Evolutionary conservation across 2,329 filamentous ascomycete species (phyloP).

Genomic region (Stagonosporopsis rhizophila): DNA sequence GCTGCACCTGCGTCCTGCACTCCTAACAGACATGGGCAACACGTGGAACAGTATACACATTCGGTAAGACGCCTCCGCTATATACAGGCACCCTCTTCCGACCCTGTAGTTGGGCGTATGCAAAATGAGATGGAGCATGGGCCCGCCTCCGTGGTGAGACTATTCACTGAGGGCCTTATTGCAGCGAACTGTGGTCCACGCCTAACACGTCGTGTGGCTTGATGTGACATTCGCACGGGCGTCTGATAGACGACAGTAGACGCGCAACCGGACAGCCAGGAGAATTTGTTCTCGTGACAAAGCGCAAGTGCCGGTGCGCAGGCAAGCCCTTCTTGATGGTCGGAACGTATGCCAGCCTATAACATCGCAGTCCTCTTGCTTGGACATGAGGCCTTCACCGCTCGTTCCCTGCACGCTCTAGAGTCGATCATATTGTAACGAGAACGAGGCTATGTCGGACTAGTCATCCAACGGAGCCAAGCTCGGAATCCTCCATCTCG

Average conservation of each 20-base stretch:
- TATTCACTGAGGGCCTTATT: constrained; percentile 17
- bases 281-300: constrained; percentile 6
- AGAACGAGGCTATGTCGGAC: constrained; percentile 2
- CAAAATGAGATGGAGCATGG: constrained; percentile 27
- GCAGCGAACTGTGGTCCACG: constrained; percentile 4
- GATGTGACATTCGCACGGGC: constrained; percentile 11
- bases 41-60: constrained; percentile 24
- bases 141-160: constrained; percentile 27
- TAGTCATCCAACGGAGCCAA: constrained; percentile 1
- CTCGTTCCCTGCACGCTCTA: constrained; percentile 11
- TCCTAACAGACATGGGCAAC: constrained; percentile 23
- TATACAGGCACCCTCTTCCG: constrained; percentile 17
- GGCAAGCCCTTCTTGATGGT: not conserved
- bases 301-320: constrained; percentile 21
- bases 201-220: constrained; percentile 18
- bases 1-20: constrained; percentile 23
- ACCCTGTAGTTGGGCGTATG: constrained; percentile 22
- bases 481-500: constrained; percentile 10
- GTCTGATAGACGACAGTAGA: not conserved
- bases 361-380: not conserved
- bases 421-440: constrained; percentile 11
- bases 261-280: constrained; percentile 5
- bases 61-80: constrained; percentile 19
- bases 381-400: constrained; percentile 5
- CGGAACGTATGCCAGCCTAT: constrained; percentile 7